Evolutionary conservation across 2,329 filamentous ascomycete species (phyloP).

Genomic region (Xylaria sp.): DNA sequence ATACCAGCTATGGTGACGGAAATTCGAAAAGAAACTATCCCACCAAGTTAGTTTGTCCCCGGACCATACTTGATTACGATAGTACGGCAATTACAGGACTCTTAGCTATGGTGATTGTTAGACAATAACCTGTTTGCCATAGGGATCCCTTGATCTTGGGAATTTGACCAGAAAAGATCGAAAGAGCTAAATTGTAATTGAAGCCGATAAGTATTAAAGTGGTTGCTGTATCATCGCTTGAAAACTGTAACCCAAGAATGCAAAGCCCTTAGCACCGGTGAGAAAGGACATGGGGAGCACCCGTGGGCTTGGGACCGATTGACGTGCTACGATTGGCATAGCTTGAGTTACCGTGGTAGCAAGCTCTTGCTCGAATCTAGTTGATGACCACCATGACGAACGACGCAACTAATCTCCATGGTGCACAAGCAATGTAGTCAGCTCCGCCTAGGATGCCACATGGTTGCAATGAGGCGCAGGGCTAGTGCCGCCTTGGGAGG

Average conservation of each 20-base stretch:
- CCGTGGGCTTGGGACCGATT: not conserved
- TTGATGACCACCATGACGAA: not conserved
- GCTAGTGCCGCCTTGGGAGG: not conserved
- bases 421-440: not conserved
- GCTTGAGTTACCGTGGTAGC: not conserved
- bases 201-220: not conserved
- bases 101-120: not conserved
- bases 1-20: not conserved
- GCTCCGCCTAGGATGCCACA: conserved; percentile 1
- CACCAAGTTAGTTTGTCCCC: not conserved
- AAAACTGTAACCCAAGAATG: not conserved
- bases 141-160: too few relatives aligned
- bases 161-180: not conserved
- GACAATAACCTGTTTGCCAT: not conserved
- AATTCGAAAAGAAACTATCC: not conserved
- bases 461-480: conserved; percentile 1
- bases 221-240: too few relatives aligned
- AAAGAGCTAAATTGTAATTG: not conserved
- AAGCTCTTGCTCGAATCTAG: not conserved
- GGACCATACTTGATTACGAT: not conserved
- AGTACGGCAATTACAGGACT: not conserved
- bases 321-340: not conserved
- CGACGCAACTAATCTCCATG: not conserved
- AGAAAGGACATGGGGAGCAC: not conserved
- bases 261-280: not conserved